Evolutionary conservation across 2,329 filamentous ascomycete genomes (phyloP).

Genomic region (Aspergillus quadrilineatus): DNA sequence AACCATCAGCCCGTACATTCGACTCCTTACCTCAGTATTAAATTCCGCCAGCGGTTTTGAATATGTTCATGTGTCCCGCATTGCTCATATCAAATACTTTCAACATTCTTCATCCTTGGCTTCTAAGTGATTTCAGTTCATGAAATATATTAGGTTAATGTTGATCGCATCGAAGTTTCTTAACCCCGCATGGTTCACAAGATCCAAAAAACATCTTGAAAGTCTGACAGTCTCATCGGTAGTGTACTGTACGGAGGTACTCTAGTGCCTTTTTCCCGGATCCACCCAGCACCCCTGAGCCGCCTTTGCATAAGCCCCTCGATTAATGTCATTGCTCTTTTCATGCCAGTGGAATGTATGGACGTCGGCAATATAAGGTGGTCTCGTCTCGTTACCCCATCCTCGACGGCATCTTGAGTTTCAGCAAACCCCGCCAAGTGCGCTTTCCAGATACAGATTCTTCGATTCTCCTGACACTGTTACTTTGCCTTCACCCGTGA

Average conservation of each 20-base stretch:
- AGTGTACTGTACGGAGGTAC: too few species aligned
- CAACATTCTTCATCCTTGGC: too few species aligned
- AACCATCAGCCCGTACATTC: too few species aligned
- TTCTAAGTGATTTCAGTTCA: too few species aligned
- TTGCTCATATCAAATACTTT: too few species aligned
- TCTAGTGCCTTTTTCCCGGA: not conserved
- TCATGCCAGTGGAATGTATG: not conserved
- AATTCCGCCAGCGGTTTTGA: too few species aligned
- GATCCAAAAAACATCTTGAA: too few species aligned
- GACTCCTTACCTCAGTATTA: too few species aligned
- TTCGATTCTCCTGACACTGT: not conserved
- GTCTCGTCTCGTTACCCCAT: not conserved
- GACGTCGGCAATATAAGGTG: not conserved
- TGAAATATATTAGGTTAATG: too few species aligned
- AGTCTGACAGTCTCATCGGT: not conserved
- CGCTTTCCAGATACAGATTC: not conserved
- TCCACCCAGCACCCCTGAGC: slow-evolving; percentile 8
- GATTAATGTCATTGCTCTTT: not conserved
- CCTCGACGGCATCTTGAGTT: not conserved
- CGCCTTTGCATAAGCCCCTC: slow-evolving; percentile 7
- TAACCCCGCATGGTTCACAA: too few species aligned
- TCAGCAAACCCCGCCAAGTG: not conserved
- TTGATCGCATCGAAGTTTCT: too few species aligned
- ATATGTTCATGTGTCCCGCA: too few species aligned
- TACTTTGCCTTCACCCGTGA: not conserved